Base-by-base conservation (phyloP, 2,329 filamentous ascomycete species). In the Aspergillus aculeatinus region DNA sequence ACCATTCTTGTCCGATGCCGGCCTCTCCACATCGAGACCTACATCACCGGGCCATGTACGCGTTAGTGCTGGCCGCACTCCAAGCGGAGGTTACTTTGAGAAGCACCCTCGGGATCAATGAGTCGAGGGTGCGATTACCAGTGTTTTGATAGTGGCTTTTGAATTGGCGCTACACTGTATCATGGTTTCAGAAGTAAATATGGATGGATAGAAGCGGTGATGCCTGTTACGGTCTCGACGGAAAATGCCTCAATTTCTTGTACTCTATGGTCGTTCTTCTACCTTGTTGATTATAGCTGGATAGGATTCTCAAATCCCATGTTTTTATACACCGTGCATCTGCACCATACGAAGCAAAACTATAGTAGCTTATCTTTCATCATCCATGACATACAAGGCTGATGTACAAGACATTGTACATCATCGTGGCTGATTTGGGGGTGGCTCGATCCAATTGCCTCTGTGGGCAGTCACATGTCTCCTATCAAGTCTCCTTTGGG, bases 21-120 rank as follows among this genome's bases (percentile, higher is more conserved):
- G 79, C 2, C 65, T 84, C 51, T 82, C 83, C 2, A 83, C 83
- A 11, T 86, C 83, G 2, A 74, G 81, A 48, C 82, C 82, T 12
- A 76, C 73, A 9, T 83, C 82, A 4, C 82, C 82, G 67, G 79
- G 81, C 51, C 76, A 81, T 58, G 71, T 76, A 5, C 74, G 79
- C 54, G 67, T 75, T 11, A 76, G 76, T 48, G 74, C 77, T 54
- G 70, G 72, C 48, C 75, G 77, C 58, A 74, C 69, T 57, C 68
- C 70, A 2, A 71, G 69, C 58, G 63, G 68, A 21, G 64, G 69
- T 44, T 80, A 79, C 65, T 80, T 79, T 59, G 70, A 74, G 25
- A 74, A 76, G 57, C 60, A 71, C 57, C 63, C 63, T 57, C 67
- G 68, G 67, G 64, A 67, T 56, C 49, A 52, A 49, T 65, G 60